phyloP scores from a whole-genome alignment of 1,284 basidiomycete genomes.

The Ustilago bromivora region DNA sequence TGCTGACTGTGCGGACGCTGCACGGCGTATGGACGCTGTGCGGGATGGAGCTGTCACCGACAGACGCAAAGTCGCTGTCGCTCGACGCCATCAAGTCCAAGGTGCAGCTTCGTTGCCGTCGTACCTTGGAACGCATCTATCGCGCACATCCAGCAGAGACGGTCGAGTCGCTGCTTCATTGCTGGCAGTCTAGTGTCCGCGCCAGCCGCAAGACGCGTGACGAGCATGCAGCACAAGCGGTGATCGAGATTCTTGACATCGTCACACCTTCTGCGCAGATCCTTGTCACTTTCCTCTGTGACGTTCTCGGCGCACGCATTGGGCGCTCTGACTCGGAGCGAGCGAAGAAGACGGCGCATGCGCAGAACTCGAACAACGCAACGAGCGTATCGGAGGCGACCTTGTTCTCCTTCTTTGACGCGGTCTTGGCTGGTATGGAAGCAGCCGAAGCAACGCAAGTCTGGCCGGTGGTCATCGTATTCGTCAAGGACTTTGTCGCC shows the following conservation, averaged over 20 bases:
- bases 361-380: constrained; percentile 3
- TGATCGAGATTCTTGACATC: constrained; percentile 85
- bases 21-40: constrained; percentile 50
- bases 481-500: constrained; percentile 82
- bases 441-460: constrained; percentile 90
- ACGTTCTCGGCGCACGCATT: constrained; percentile 70
- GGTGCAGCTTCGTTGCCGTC: constrained; percentile 36
- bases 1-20: constrained; percentile 46
- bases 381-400: constrained; percentile 32
- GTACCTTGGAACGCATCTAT: constrained; percentile 82
- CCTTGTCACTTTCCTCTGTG: constrained; percentile 89
- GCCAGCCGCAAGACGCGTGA: constrained; percentile 6
- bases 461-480: constrained; percentile 78
- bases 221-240: constrained; percentile 12
- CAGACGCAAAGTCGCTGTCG: constrained; percentile 46
- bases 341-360: constrained; percentile 13
- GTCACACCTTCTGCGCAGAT: constrained; percentile 87
- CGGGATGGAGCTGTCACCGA: constrained; percentile 16
- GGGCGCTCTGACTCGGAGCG: constrained; percentile 72
- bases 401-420: constrained; percentile 86
- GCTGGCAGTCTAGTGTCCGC: constrained; percentile 74
- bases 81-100: constrained; percentile 39
- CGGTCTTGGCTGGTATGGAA: constrained; percentile 85
- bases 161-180: constrained; percentile 82
- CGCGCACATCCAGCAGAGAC: constrained; percentile 82